Conservation (phyloP, 2,329 filamentous ascomycete species). For the Aspergillus pseudoglaucus region DNA sequence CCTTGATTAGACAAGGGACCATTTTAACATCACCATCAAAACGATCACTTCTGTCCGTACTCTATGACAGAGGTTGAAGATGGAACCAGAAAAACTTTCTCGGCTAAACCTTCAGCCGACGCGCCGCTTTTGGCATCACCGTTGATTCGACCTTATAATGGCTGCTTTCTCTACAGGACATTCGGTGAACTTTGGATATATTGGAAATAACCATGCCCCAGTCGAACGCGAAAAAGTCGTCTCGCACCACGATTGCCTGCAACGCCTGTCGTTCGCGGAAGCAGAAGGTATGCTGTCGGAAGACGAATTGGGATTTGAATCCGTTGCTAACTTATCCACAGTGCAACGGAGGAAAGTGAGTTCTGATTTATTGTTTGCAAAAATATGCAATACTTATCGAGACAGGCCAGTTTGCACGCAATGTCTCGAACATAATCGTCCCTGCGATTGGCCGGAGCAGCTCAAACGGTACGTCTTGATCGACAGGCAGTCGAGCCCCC, state of each 20-base stretch:
- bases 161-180: not conserved
- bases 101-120: slow-evolving; percentile 11
- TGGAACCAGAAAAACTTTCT: not conserved
- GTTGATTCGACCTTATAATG: not conserved
- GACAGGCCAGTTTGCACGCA: slow-evolving; percentile 31
- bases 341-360: slow-evolving; percentile 37
- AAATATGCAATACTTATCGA: slow-evolving; percentile 1
- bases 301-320: not conserved
- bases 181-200: not conserved
- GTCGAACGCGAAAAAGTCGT: slow-evolving; percentile 19
- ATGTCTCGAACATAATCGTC: slow-evolving; percentile 27
- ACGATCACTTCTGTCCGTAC: too few species aligned
- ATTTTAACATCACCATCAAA: too few species aligned
- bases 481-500: too few species aligned
- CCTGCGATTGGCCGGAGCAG: slow-evolving; percentile 34
- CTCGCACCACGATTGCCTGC: slow-evolving; percentile 36
- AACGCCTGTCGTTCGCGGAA: slow-evolving; percentile 37
- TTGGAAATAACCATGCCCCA: not conserved
- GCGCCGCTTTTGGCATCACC: slow-evolving; percentile 1
- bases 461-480: slow-evolving; percentile 27
- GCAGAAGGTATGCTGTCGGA: slow-evolving; percentile 30
- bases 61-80: not conserved
- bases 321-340: slow-evolving; percentile 8
- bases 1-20: too few species aligned
- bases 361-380: not conserved